Conservation (phyloP, 331 rosid species). For the Dryas integrifolia region DNA sequence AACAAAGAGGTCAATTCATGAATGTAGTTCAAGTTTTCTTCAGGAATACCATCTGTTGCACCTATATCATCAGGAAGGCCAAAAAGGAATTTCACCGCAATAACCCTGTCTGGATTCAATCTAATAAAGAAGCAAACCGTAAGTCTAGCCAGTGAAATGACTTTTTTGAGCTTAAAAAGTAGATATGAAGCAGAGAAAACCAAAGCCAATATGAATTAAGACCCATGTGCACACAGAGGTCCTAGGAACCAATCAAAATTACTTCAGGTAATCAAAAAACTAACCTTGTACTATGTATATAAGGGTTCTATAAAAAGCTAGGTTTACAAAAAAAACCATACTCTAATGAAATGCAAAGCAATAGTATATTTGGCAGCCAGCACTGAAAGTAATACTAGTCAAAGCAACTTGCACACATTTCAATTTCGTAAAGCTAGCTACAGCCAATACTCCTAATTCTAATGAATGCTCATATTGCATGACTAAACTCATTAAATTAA, state of each 20-base stretch:
- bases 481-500: background rate
- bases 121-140: conserved; percentile 52
- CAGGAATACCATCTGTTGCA: conserved; percentile 51
- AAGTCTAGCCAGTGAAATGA: conserved; percentile 30
- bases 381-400: background rate
- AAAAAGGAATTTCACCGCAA: conserved; percentile 65
- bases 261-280: background rate
- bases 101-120: conserved; percentile 68
- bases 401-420: background rate
- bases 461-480: background rate
- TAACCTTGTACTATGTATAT: background rate
- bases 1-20: conserved; percentile 50
- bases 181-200: background rate
- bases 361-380: background rate
- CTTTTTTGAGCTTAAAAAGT: background rate
- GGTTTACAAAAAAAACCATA: background rate
- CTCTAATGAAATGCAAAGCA: background rate
- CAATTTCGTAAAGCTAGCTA: background rate
- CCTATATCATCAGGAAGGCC: conserved; percentile 61
- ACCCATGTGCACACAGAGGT: background rate
- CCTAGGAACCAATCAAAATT: background rate
- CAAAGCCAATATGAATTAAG: background rate
- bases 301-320: conserved; percentile 1
- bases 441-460: background rate
- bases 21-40: conserved; percentile 57